Conservation (phyloP, 495 filamentous ascomycete species). For the Aspergillus diversus region DNA sequence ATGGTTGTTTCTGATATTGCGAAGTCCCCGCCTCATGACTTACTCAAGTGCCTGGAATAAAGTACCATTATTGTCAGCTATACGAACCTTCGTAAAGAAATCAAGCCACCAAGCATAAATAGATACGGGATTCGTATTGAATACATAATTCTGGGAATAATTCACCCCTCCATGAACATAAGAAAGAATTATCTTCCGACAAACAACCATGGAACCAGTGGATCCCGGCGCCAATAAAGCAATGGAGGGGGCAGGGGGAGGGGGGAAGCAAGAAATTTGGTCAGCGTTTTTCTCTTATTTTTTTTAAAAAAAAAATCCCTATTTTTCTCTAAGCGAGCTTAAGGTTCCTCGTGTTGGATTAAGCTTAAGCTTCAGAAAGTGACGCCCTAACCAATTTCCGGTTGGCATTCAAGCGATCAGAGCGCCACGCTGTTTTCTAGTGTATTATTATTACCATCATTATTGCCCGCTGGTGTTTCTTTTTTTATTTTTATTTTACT, state of each 20-base stretch:
- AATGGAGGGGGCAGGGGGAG: conserved; percentile 9
- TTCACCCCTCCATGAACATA: conserved; percentile 7
- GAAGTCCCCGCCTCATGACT: not conserved
- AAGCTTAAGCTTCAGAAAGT: conserved; percentile 55
- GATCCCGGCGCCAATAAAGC: conserved; percentile 15
- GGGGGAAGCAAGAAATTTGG: conserved; percentile 19
- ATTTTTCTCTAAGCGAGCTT: conserved; percentile 45
- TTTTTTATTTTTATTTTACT: conserved; percentile 5
- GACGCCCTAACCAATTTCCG: conserved; percentile 45
- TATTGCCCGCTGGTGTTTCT: not conserved
- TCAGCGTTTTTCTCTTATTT: conserved; percentile 20
- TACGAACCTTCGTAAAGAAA: not conserved
- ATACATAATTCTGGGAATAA: conserved; percentile 11
- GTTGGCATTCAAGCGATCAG: conserved; percentile 38
- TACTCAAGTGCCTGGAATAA: no score
- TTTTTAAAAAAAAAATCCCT: not conserved
- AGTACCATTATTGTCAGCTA: not conserved
- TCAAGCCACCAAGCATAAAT: conserved; percentile 20
- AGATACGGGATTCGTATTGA: not conserved
- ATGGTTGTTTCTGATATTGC: not conserved
- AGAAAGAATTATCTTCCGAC: conserved; percentile 6
- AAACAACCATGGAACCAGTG: conserved; percentile 20
- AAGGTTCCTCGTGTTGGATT: conserved; percentile 58
- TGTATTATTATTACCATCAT: conserved; percentile 19
- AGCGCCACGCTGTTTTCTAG: conserved; percentile 43